phyloP scores from a whole-genome alignment of 768 basidiomycete species.

The Termitomyces sp. region DNA sequence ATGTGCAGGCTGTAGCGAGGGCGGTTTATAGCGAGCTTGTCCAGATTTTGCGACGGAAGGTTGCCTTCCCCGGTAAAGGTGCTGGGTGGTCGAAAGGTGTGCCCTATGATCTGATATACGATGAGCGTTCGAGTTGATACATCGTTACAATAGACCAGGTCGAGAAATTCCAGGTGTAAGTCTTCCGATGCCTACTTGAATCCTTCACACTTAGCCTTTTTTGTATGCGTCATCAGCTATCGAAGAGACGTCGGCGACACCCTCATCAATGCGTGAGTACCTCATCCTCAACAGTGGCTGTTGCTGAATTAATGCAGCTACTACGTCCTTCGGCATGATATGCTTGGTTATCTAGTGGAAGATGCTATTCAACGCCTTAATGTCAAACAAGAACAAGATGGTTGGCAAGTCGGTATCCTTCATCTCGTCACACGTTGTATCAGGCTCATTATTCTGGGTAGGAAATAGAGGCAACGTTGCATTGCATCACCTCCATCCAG shows the following conservation, averaged over 20 bases:
- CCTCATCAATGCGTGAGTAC: constrained; percentile 77
- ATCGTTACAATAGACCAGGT: constrained; percentile 52
- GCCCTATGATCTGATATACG: constrained; percentile 18
- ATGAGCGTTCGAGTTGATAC: not conserved
- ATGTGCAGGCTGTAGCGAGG: constrained; percentile 47
- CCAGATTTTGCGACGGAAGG: constrained; percentile 64
- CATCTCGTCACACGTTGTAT: not conserved
- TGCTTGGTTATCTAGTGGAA: constrained; percentile 68
- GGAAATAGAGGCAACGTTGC: constrained; percentile 85
- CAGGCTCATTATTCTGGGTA: constrained; percentile 21
- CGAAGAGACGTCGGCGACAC: constrained; percentile 86
- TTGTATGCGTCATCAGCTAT: constrained; percentile 45
- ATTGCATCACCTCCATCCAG: constrained; percentile 83
- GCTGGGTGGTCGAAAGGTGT: constrained; percentile 68
- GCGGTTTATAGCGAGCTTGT: constrained; percentile 81
- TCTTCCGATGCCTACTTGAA: constrained; percentile 4
- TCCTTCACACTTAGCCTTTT: not conserved
- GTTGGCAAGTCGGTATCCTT: constrained; percentile 66
- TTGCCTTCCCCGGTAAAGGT: constrained; percentile 59
- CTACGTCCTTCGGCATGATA: constrained; percentile 82
- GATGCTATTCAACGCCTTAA: constrained; percentile 56
- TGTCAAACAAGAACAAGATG: constrained; percentile 35
- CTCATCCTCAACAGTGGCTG: not conserved
- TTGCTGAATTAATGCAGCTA: constrained; percentile 42
- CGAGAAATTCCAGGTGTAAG: constrained; percentile 78